Conservation (phyloP, 495 filamentous ascomycete species). For the Talaromyces wortmannii region DNA sequence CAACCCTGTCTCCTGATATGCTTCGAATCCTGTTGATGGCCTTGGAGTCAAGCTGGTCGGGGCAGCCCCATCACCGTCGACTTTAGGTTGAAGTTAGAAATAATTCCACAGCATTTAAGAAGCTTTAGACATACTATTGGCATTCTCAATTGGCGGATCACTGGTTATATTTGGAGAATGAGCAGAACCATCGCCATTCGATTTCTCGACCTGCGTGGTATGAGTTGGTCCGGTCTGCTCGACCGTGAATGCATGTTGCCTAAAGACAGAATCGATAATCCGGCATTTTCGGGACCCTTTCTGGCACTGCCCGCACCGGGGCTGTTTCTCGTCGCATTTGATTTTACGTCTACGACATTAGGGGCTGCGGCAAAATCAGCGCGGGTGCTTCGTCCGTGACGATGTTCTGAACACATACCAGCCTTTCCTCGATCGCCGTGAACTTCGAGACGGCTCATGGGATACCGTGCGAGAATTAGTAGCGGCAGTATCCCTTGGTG, state of each 20-base stretch:
- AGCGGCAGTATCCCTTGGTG: neutral
- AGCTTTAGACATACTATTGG: neutral
- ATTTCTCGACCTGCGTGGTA: neutral
- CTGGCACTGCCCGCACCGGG: constrained; percentile 13
- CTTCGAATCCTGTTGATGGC: neutral
- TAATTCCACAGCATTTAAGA: neutral
- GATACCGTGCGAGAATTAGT: neutral
- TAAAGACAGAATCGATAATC: constrained; percentile 13
- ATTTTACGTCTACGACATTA: constrained; percentile 7
- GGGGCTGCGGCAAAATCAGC: neutral
- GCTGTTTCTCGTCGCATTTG: constrained; percentile 11
- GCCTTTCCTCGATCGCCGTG: neutral
- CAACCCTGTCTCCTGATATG: neutral
- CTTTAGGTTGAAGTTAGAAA: too few relatives aligned
- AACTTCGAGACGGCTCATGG: neutral
- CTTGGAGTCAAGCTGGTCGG: too few relatives aligned
- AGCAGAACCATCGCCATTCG: neutral
- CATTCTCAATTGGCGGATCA: neutral
- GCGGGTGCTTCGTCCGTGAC: neutral
- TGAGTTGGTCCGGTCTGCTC: neutral
- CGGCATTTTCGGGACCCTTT: constrained; percentile 8
- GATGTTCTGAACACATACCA: neutral
- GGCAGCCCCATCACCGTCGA: too few relatives aligned
- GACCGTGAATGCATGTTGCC: constrained; percentile 3
- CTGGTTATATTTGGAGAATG: neutral